These are phyloP conservation scores for Diaporthe eres DNA, from an alignment of 2,329 filamentous ascomycete species.

Conservation along the genomic window DNA sequence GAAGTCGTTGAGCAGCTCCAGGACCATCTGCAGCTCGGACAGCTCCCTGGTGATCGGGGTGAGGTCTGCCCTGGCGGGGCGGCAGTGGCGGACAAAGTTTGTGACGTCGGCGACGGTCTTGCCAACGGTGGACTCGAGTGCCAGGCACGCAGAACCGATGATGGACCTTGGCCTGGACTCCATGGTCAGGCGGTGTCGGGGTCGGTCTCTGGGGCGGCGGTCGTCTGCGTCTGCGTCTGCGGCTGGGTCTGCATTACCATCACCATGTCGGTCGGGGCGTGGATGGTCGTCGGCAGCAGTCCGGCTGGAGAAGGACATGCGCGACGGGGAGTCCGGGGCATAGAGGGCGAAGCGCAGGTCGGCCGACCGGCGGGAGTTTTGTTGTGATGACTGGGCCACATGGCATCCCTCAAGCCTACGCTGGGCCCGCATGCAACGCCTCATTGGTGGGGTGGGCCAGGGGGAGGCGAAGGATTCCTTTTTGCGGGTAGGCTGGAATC, in stretches of 20 bases:
- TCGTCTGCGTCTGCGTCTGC: background rate
- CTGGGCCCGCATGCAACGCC: conserved; percentile 35
- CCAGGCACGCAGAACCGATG: conserved; percentile 42
- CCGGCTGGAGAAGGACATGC: conserved; percentile 1
- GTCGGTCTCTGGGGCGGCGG: background rate
- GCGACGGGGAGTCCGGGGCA: conserved; percentile 8
- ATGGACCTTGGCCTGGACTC: conserved; percentile 33
- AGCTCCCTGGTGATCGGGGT: conserved; percentile 44
- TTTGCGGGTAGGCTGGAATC: conserved; percentile 32
- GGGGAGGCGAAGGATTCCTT: conserved; percentile 35
- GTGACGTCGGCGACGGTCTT: conserved; percentile 43
- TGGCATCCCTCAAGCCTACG: conserved; percentile 26
- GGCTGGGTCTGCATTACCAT: background rate
- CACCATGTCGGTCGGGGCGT: background rate
- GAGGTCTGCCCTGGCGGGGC: conserved; percentile 44
- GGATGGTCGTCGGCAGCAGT: background rate
- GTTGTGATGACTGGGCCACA: conserved; percentile 24
- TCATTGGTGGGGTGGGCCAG: conserved; percentile 38
- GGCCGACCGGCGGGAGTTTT: conserved; percentile 27
- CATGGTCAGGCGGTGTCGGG: conserved; percentile 27
- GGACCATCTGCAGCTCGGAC: conserved; percentile 43
- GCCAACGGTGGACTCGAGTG: conserved; percentile 40
- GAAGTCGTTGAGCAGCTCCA: conserved; percentile 45
- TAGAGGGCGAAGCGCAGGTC: background rate
- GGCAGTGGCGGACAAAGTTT: conserved; percentile 45